Conservation (phyloP, 768 basidiomycete genomes). For the Suillus alpinus region DNA sequence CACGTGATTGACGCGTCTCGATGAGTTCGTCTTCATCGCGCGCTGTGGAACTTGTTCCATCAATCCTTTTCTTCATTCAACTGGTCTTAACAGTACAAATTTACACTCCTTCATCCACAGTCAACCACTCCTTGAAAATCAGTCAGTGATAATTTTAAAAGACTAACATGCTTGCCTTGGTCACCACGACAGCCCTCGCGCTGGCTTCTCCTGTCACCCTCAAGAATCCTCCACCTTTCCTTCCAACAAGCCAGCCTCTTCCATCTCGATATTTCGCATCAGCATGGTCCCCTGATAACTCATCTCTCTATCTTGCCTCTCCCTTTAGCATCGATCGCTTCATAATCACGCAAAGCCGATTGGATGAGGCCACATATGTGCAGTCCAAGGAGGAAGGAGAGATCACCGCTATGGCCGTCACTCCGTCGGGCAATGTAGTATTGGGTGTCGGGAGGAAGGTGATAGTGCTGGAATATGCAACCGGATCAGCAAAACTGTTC, state of each 20-base stretch:
- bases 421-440: constrained; percentile 41
- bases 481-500: constrained; percentile 35
- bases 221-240: constrained; percentile 40
- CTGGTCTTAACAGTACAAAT: not conserved
- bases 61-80: too few relatives aligned
- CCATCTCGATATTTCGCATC: constrained; percentile 29
- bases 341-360: constrained; percentile 41
- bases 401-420: constrained; percentile 30
- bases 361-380: constrained; percentile 41
- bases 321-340: constrained; percentile 50
- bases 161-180: constrained; percentile 46
- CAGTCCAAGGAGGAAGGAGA: constrained; percentile 20
- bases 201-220: constrained; percentile 43
- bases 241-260: constrained; percentile 29
- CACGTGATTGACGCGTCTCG: too few relatives aligned
- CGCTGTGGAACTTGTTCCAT: too few relatives aligned
- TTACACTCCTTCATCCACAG: not conserved
- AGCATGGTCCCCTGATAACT: constrained; percentile 59
- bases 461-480: constrained; percentile 48
- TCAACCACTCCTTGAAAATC: not conserved
- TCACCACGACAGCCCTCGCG: constrained; percentile 42
- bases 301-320: constrained; percentile 52
- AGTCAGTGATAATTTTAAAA: not conserved
- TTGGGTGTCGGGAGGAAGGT: constrained; percentile 46
- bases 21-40: too few relatives aligned